Evolutionary conservation across 768 basidiomycete species (phyloP).

Genomic region (Russula dissimulans): DNA sequence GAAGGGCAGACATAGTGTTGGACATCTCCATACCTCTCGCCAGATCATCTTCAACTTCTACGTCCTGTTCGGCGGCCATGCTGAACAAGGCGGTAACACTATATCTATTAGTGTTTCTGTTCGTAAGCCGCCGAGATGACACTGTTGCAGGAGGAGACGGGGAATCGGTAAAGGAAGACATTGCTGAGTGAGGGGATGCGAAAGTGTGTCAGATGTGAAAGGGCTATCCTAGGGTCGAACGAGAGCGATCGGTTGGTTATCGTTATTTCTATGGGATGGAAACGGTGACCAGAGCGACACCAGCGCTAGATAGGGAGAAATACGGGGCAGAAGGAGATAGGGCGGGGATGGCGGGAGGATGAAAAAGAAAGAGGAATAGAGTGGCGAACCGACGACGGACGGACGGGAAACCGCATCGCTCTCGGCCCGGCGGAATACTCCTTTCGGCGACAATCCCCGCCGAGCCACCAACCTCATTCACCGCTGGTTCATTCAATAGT

Average conservation of each 20-base stretch:
- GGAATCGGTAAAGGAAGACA: conserved; percentile 49
- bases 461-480: too few species aligned
- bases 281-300: conserved; percentile 16
- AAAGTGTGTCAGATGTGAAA: conserved; percentile 1
- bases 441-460: too few species aligned
- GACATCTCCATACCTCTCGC: conserved; percentile 61
- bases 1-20: neutral
- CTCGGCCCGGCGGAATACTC: too few species aligned
- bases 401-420: neutral
- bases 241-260: neutral
- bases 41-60: conserved; percentile 94
- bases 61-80: conserved; percentile 98
- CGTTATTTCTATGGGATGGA: conserved; percentile 1
- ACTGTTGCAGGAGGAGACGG: conserved; percentile 55
- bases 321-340: conserved; percentile 23
- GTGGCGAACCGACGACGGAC: neutral
- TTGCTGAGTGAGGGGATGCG: conserved; percentile 26
- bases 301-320: conserved; percentile 24
- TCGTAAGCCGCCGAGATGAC: conserved; percentile 69
- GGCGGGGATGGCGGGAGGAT: conserved; percentile 16
- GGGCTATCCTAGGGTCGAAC: conserved; percentile 10
- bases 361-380: neutral
- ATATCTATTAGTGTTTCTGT: conserved; percentile 93
- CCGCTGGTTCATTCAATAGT: too few species aligned
- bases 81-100: conserved; percentile 93